Evolutionary conservation across 352 stramenopile species (phyloP).

Genomic region (Achlya hypogyna): DNA sequence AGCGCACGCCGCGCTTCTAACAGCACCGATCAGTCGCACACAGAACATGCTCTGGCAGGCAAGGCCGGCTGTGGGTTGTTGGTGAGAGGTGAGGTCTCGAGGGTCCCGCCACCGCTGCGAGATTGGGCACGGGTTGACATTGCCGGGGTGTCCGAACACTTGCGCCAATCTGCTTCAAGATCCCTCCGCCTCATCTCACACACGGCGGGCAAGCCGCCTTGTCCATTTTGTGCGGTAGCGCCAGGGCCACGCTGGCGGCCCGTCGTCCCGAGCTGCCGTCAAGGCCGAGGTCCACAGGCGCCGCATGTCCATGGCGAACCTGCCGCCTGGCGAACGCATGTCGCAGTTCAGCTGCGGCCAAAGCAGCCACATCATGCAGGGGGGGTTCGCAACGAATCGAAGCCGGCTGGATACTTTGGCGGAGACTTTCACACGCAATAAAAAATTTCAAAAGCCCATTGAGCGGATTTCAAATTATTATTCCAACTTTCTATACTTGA

Average conservation of each 20-base stretch:
- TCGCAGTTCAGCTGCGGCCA: slow-evolving; percentile 9
- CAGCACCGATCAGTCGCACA: not conserved
- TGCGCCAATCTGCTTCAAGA: too few species aligned
- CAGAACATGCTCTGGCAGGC: not conserved
- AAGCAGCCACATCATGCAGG: slow-evolving; percentile 7
- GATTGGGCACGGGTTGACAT: too few species aligned
- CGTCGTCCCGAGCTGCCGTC: not conserved
- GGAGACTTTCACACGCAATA: not conserved
- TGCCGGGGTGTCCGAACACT: too few species aligned
- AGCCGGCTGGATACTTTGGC: slow-evolving; percentile 6
- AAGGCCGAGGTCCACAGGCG: not conserved
- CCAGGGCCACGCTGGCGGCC: not conserved
- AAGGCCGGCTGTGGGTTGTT: not conserved
- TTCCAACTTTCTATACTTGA: too few species aligned
- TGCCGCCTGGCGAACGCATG: not conserved
- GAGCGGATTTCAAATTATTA: not conserved
- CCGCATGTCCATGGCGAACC: not conserved
- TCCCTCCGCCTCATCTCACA: too few species aligned
- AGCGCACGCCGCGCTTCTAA: slow-evolving; percentile 4
- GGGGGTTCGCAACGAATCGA: not conserved
- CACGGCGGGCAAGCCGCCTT: not conserved
- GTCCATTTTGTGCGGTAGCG: not conserved
- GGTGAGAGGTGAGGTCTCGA: not conserved
- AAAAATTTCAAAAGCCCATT: not conserved
- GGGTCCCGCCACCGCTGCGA: not conserved